A percentile compares a stretch with the other conserved stretches of the same genome.
Evolutionary conservation across 2,329 filamentous ascomycete species (phyloP).

Genomic region (Lizonia empirigonia): DNA sequence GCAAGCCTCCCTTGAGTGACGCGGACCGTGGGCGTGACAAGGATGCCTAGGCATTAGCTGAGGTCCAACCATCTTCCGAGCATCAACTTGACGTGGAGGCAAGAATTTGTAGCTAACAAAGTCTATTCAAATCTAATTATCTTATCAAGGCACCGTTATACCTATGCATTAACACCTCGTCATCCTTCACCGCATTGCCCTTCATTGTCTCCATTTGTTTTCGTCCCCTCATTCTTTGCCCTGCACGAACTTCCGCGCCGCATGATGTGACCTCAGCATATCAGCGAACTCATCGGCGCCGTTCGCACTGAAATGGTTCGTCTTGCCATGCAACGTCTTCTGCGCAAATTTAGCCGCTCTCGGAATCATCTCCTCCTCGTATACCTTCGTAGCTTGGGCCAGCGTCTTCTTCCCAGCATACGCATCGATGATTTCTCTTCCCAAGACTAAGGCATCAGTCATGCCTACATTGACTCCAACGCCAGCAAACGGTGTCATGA

Average conservation of each 20-base stretch:
- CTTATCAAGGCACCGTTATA: background rate
- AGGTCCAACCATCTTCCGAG: background rate
- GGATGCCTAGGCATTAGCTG: conserved; percentile 7
- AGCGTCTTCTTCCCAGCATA: conserved; percentile 28
- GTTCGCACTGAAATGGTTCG: conserved; percentile 26
- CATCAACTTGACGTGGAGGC: background rate
- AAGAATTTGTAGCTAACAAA: background rate
- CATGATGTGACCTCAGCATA: conserved; percentile 23
- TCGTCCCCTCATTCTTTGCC: background rate
- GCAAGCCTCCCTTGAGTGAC: conserved; percentile 10
- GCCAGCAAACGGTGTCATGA: conserved; percentile 64
- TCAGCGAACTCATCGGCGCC: conserved; percentile 29
- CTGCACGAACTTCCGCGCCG: background rate
- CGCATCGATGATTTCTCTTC: conserved; percentile 30
- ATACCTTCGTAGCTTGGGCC: conserved; percentile 25
- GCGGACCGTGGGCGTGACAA: conserved; percentile 8
- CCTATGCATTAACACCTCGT: background rate
- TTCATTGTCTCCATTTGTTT: background rate
- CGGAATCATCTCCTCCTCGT: conserved; percentile 36
- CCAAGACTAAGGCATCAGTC: conserved; percentile 60
- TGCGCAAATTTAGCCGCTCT: conserved; percentile 24
- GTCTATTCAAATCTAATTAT: background rate
- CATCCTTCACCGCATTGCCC: background rate
- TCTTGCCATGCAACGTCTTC: conserved; percentile 31
- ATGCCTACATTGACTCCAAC: conserved; percentile 66